These are phyloP conservation scores for Scutellaria baicalensis DNA, from an alignment of 257 asterid genomes.

Conservation along the genomic window DNA sequence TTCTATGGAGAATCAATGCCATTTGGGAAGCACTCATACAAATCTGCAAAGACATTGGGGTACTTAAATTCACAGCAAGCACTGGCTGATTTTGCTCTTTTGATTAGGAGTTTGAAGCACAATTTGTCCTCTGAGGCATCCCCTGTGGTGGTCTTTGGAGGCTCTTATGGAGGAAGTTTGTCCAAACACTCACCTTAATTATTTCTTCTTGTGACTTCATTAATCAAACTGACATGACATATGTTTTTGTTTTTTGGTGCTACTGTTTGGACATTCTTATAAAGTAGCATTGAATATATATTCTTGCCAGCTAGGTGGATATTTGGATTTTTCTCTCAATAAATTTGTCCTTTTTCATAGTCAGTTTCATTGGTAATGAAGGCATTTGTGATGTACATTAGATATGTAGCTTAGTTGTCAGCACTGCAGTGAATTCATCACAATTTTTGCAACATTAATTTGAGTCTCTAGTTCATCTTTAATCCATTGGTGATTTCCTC, in stretches of 20 bases:
- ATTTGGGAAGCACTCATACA: slow-evolving; percentile 47
- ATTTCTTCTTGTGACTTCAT: background rate
- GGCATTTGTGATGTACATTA: background rate
- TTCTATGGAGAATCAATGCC: slow-evolving; percentile 77
- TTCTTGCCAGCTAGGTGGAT: background rate
- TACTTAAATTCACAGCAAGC: slow-evolving; percentile 77
- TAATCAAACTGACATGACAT: slow-evolving; percentile 1
- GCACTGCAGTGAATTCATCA: background rate
- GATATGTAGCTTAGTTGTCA: background rate
- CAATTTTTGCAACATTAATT: background rate
- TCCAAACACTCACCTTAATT: slow-evolving; percentile 8
- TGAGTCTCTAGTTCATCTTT: background rate
- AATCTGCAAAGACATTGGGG: slow-evolving; percentile 56
- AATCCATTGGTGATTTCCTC: no score
- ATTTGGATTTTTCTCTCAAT: background rate
- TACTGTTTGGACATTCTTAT: background rate
- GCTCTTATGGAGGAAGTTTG: slow-evolving; percentile 88
- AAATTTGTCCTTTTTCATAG: no score
- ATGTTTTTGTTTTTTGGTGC: background rate
- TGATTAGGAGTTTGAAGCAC: slow-evolving; percentile 57
- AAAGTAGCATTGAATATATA: background rate
- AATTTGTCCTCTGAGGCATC: slow-evolving; percentile 70
- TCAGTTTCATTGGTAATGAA: background rate
- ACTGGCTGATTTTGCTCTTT: slow-evolving; percentile 64
- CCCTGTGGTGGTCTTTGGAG: slow-evolving; percentile 81